Conservation (phyloP, 148 eudicot species). For the Chenopodium suecicum region DNA sequence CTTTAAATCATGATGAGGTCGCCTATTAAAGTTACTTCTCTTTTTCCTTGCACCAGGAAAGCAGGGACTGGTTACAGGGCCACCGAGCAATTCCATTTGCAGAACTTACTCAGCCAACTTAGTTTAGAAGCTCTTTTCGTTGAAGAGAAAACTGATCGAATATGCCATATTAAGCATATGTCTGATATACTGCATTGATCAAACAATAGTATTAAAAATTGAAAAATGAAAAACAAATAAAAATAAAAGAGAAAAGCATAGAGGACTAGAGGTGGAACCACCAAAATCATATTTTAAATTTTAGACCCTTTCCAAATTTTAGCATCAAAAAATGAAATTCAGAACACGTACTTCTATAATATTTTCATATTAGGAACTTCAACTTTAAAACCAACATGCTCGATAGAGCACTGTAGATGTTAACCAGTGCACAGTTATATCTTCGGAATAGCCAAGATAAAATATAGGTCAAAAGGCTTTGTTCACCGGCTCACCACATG, state of each 20-base stretch:
- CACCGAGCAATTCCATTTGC: conserved; percentile 21
- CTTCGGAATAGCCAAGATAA: neutral
- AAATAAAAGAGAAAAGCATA: neutral
- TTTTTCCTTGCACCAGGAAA: conserved; percentile 34
- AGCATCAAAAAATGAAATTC: neutral
- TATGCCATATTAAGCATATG: neutral
- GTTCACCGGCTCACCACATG: neutral
- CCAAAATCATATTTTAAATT: too few relatives aligned
- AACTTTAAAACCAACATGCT: neutral
- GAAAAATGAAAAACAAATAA: neutral
- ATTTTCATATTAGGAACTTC: neutral
- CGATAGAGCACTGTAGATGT: neutral
- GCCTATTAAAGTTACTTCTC: conserved; percentile 39
- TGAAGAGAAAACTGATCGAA: conserved; percentile 7
- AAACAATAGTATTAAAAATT: neutral
- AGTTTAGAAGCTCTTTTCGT: neutral
- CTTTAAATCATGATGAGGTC: conserved; percentile 41
- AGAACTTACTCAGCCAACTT: neutral
- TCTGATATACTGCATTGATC: neutral
- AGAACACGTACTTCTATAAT: neutral
- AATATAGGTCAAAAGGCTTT: neutral
- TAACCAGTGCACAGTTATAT: neutral
- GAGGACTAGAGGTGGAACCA: neutral
- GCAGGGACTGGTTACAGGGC: conserved; percentile 10
- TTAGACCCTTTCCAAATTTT: neutral